phyloP scores from a whole-genome alignment of 2,329 filamentous ascomycete species.

The Juglanconis sp. region DNA sequence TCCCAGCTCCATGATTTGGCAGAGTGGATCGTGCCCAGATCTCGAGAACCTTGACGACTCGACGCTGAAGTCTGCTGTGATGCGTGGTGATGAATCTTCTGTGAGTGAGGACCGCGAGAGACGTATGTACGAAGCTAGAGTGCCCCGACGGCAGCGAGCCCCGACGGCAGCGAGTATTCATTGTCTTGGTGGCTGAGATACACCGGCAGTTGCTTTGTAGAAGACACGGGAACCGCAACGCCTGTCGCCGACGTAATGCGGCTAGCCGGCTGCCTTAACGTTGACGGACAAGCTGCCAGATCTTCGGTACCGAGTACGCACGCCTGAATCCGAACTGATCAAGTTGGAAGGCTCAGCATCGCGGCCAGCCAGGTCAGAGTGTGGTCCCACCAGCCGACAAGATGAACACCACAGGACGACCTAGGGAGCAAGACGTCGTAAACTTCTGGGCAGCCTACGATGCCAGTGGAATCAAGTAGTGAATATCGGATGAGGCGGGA shows the following conservation, averaged over 20 bases:
- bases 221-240: constrained; percentile 1
- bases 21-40: background rate
- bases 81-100: background rate
- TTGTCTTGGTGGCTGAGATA: background rate
- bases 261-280: background rate
- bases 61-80: background rate
- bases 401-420: background rate
- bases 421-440: background rate
- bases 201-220: too few relatives aligned
- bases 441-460: background rate
- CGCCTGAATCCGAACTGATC: background rate
- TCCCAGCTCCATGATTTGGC: constrained; percentile 12
- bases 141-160: too few relatives aligned
- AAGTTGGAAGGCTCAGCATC: too few relatives aligned
- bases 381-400: background rate
- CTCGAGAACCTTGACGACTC: background rate
- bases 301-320: background rate
- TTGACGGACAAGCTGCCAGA: background rate
- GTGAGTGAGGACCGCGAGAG: background rate
- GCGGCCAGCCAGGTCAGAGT: background rate
- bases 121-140: background rate
- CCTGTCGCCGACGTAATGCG: background rate
- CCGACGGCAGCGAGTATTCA: background rate
- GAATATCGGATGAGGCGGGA: background rate
- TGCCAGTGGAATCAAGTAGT: background rate